Conservation (phyloP, 352 stramenopile genomes). For the Phytopythium delawarense region DNA sequence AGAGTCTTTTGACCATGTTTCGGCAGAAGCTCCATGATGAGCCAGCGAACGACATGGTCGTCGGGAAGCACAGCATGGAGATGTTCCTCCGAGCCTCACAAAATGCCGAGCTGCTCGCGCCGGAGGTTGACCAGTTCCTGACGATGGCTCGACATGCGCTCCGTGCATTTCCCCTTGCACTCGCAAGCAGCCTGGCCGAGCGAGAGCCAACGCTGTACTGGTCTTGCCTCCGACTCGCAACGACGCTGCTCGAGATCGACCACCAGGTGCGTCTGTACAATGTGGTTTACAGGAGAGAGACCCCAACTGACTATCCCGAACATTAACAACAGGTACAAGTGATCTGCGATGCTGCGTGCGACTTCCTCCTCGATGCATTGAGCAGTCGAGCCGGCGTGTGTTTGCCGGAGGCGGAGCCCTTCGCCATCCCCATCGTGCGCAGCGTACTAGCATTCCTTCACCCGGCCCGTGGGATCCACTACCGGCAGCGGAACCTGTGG, state of each 20-base stretch:
- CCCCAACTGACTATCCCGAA: not conserved
- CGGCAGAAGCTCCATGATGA: slow-evolving; percentile 41
- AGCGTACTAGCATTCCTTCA: slow-evolving; percentile 47
- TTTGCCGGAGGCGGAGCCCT: slow-evolving; percentile 27
- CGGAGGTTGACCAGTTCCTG: slow-evolving; percentile 55
- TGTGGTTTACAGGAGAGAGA: not conserved
- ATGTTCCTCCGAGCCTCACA: slow-evolving; percentile 26
- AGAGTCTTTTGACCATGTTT: slow-evolving; percentile 36
- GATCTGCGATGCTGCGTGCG: slow-evolving; percentile 60
- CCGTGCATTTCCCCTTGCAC: slow-evolving; percentile 34
- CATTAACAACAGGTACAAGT: slow-evolving; percentile 31
- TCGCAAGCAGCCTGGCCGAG: slow-evolving; percentile 19
- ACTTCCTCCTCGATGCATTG: slow-evolving; percentile 53
- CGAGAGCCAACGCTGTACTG: slow-evolving; percentile 32
- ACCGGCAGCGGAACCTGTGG: slow-evolving; percentile 52
- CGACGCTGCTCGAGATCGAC: slow-evolving; percentile 46
- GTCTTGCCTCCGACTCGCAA: slow-evolving; percentile 37
- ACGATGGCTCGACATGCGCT: slow-evolving; percentile 32
- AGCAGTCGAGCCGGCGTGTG: slow-evolving; percentile 23
- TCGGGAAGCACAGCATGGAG: slow-evolving; percentile 25
- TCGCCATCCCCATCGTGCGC: slow-evolving; percentile 35
- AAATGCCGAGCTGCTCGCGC: slow-evolving; percentile 31
- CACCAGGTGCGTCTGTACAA: slow-evolving; percentile 40
- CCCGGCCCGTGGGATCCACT: slow-evolving; percentile 32
- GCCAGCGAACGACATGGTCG: slow-evolving; percentile 9